Evolutionary conservation across 345 rosid species (phyloP).

Genomic region (Viola odorata): DNA sequence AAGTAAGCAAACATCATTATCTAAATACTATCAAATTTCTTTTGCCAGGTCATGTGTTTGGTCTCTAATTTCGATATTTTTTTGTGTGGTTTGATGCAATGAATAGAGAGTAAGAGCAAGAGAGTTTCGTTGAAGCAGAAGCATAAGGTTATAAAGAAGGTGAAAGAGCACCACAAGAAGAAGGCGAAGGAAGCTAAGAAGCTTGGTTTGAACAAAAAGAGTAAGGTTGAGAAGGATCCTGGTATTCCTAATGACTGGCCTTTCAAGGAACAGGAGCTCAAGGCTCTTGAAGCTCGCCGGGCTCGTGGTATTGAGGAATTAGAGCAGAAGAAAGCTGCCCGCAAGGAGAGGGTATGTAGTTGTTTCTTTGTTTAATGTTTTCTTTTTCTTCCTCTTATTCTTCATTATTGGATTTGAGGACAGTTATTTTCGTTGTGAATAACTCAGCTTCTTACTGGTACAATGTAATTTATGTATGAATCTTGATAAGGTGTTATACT

Average conservation of each 20-base stretch:
- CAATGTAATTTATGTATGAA: no score
- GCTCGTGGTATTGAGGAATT: constrained; percentile 81
- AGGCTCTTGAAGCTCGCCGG: constrained; percentile 81
- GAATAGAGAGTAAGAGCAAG: constrained; percentile 91
- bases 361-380: neutral
- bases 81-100: neutral
- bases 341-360: constrained; percentile 73
- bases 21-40: neutral
- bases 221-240: constrained; percentile 86
- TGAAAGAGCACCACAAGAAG: constrained; percentile 92
- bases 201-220: constrained; percentile 45
- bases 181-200: constrained; percentile 95
- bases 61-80: neutral
- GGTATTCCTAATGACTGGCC: constrained; percentile 99
- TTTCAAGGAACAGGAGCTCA: constrained; percentile 92
- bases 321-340: constrained; percentile 82
- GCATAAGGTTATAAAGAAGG: constrained; percentile 78
- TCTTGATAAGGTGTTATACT: no score
- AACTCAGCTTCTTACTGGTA: no score
- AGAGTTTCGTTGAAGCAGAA: constrained; percentile 76
- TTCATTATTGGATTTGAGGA: neutral
- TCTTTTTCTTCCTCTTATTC: neutral
- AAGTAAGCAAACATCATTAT: constrained; percentile 37
- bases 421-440: neutral
- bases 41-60: neutral